Evolutionary conservation across 768 basidiomycete species (phyloP).

Genomic region (Tylopilus sp.): DNA sequence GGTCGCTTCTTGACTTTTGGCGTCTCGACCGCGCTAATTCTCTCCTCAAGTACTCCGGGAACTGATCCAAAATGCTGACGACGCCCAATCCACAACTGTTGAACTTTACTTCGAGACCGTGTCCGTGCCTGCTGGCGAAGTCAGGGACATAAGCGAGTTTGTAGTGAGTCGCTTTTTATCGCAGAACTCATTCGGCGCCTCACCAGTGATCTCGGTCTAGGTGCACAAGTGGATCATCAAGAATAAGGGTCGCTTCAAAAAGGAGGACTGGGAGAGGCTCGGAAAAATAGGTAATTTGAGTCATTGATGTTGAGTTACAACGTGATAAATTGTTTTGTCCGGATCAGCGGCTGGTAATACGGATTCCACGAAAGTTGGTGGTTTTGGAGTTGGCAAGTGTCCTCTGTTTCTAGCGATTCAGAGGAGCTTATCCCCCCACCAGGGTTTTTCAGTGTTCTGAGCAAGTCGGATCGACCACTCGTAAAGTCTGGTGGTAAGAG

Average conservation of each 20-base stretch:
- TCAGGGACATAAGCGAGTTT: background rate
- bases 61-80: constrained; percentile 29
- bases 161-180: too few species aligned
- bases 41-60: constrained; percentile 42
- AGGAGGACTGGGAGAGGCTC: background rate
- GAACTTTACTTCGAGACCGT: constrained; percentile 37
- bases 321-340: background rate
- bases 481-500: constrained; percentile 11
- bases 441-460: constrained; percentile 20
- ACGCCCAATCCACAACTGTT: constrained; percentile 37
- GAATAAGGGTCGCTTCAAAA: constrained; percentile 8
- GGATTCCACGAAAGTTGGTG: constrained; percentile 12
- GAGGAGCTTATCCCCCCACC: background rate
- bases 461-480: constrained; percentile 14
- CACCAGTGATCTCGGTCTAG: background rate
- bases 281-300: constrained; percentile 11
- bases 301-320: too few species aligned
- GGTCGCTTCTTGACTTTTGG: background rate
- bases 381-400: constrained; percentile 15
- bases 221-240: constrained; percentile 11
- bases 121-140: too few species aligned
- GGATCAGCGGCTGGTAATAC: constrained; percentile 17
- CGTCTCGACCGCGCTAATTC: background rate
- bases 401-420: background rate
- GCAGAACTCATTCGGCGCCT: background rate